A percentile compares a stretch with the other conserved stretches of the same genome.
Conservation (phyloP, 768 basidiomycete genomes). For the Collybia sordida region DNA sequence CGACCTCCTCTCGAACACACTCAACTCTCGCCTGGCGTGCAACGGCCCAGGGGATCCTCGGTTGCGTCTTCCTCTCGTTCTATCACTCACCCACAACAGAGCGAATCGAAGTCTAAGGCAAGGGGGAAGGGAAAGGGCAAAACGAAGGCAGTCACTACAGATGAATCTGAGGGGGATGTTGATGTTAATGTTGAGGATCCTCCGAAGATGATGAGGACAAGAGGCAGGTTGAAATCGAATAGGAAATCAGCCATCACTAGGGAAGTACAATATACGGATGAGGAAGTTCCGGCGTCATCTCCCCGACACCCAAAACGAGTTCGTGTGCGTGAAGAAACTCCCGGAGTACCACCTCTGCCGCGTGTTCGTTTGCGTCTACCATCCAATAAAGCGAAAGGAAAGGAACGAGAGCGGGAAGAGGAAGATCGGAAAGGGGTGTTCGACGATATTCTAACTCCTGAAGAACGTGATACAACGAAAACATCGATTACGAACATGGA, state of each 20-base stretch:
- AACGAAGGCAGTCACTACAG: constrained; percentile 28
- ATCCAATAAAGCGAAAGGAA: constrained; percentile 64
- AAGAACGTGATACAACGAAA: constrained; percentile 71
- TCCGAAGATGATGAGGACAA: constrained; percentile 15
- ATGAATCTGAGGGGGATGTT: constrained; percentile 37
- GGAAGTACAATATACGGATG: constrained; percentile 19
- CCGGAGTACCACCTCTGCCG: constrained; percentile 27
- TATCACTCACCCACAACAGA: constrained; percentile 6
- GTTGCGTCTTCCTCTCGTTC: constrained; percentile 43
- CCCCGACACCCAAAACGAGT: constrained; percentile 41
- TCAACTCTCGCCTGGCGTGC: constrained; percentile 7
- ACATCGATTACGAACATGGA: constrained; percentile 64
- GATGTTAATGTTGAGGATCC: constrained; percentile 23
- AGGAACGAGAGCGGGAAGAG: constrained; percentile 63
- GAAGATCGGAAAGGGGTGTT: constrained; percentile 62
- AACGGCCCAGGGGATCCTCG: constrained; percentile 31
- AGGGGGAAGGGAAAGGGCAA: constrained; percentile 30
- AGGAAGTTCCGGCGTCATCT: constrained; percentile 15
- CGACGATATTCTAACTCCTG: constrained; percentile 72
- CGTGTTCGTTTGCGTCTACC: constrained; percentile 39
- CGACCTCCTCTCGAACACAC: background rate
- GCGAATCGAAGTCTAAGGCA: constrained; percentile 17
- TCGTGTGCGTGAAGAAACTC: constrained; percentile 33
- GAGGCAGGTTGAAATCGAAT: constrained; percentile 19
- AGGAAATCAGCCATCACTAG: constrained; percentile 21